These are phyloP conservation scores for Artemisia tridentata DNA, from an alignment of 129 eudicot species.

Conservation along the genomic window DNA sequence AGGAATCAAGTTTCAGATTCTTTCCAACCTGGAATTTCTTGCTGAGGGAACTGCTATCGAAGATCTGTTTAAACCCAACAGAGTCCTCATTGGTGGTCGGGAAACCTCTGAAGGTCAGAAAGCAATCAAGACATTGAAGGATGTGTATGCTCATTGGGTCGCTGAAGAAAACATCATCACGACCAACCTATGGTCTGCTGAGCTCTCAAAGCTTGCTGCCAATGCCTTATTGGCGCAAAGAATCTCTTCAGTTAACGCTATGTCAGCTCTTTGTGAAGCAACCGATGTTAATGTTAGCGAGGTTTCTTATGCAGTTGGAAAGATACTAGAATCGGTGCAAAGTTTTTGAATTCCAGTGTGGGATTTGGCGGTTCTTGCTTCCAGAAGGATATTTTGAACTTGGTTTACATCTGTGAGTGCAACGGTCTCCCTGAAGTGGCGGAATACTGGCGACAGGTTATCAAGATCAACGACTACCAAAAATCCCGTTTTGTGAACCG, in stretches of 20 bases:
- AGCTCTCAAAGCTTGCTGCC: conserved; percentile 89
- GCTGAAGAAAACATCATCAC: conserved; percentile 69
- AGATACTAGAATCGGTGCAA: conserved; percentile 73
- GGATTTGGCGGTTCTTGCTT: conserved; percentile 91
- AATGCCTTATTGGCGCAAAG: conserved; percentile 85
- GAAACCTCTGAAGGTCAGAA: conserved; percentile 79
- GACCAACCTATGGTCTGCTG: conserved; percentile 89
- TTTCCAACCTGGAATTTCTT: conserved; percentile 83
- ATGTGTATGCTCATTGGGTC: conserved; percentile 82
- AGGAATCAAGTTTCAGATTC: conserved; percentile 78
- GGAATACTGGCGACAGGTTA: conserved; percentile 87
- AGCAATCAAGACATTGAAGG: conserved; percentile 68
- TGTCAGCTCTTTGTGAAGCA: conserved; percentile 91
- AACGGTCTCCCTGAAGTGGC: conserved; percentile 92
- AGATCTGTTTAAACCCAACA: conserved; percentile 74
- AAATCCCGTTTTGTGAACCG: conserved; percentile 89
- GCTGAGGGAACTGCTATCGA: conserved; percentile 87
- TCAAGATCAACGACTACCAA: conserved; percentile 83
- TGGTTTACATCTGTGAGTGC: conserved; percentile 87
- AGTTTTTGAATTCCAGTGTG: conserved; percentile 76
- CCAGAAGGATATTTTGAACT: conserved; percentile 74
- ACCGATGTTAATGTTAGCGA: conserved; percentile 74
- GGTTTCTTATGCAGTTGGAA: conserved; percentile 76
- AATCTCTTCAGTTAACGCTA: conserved; percentile 83
- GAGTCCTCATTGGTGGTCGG: conserved; percentile 84